Evolutionary conservation across 2,329 filamentous ascomycete genomes (phyloP).

Genomic region (Leptosphaerulina australis): DNA sequence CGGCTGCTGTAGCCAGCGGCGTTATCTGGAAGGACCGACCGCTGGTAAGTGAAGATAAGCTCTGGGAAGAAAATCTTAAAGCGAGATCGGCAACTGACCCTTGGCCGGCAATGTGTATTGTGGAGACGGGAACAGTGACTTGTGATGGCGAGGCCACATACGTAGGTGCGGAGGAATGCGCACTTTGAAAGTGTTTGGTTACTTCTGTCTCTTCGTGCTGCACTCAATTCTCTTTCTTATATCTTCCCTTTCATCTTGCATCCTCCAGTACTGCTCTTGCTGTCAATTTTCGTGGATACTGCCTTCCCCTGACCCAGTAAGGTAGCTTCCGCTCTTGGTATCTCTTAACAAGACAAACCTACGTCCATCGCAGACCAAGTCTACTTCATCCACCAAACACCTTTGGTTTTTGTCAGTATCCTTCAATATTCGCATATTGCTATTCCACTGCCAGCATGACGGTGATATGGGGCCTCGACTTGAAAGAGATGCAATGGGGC

Average conservation of each 20-base stretch:
- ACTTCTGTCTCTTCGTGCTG: background rate
- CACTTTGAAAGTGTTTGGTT: background rate
- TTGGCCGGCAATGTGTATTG: constrained; percentile 4
- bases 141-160: constrained; percentile 4
- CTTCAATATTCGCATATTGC: background rate
- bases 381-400: background rate
- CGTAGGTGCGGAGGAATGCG: constrained; percentile 9
- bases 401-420: background rate
- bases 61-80: constrained; percentile 9
- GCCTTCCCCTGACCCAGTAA: background rate
- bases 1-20: background rate
- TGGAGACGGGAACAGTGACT: constrained; percentile 6
- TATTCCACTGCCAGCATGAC: constrained; percentile 31
- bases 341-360: background rate
- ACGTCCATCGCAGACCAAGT: background rate
- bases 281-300: background rate
- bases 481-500: constrained; percentile 63
- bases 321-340: background rate
- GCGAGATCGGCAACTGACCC: background rate
- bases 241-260: background rate
- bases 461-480: constrained; percentile 64
- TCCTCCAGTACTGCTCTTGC: background rate
- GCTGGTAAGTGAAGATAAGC: constrained; percentile 11
- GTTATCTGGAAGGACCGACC: background rate
- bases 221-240: background rate